A percentile compares a stretch with the other conserved stretches of the same genome.
These are phyloP conservation scores for Aspergillus oerlinghausenensis DNA, from an alignment of 2,329 filamentous ascomycete genomes.

Conservation along the genomic window DNA sequence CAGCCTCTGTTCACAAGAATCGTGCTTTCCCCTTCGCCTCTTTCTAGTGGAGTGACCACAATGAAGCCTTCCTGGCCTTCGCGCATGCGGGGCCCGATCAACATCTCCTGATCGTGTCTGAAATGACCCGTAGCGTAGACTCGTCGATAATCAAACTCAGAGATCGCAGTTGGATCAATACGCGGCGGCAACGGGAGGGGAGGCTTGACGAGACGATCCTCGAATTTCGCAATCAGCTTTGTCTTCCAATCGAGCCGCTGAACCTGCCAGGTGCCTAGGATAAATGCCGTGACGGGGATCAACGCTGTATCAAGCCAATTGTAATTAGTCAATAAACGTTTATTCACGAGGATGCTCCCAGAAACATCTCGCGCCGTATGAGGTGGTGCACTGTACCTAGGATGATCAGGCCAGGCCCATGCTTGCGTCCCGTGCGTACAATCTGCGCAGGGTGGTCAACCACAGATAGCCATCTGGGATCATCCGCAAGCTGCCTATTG, in stretches of 20 bases:
- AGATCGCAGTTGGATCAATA: conserved; percentile 74
- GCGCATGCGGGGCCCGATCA: conserved; percentile 82
- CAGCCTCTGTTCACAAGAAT: conserved; percentile 88
- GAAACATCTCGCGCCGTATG: not conserved
- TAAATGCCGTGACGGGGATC: conserved; percentile 87
- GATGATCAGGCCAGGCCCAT: conserved; percentile 76
- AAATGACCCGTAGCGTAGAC: conserved; percentile 71
- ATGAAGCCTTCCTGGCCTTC: conserved; percentile 89
- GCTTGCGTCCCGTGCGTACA: conserved; percentile 67
- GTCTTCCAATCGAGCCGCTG: conserved; percentile 92
- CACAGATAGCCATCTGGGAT: conserved; percentile 76
- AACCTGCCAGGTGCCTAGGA: conserved; percentile 91
- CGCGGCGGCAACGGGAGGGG: conserved; percentile 81
- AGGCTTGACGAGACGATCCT: conserved; percentile 81
- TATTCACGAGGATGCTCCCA: not conserved
- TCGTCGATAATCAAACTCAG: conserved; percentile 87
- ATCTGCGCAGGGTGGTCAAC: conserved; percentile 80
- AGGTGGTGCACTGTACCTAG: conserved; percentile 50
- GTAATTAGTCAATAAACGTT: conserved; percentile 5
- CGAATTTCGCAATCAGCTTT: conserved; percentile 81
- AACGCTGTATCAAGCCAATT: conserved; percentile 51
- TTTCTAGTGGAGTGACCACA: conserved; percentile 85
- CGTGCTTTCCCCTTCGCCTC: conserved; percentile 57
- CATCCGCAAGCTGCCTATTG: conserved; percentile 58
- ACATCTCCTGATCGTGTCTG: conserved; percentile 90